These are phyloP conservation scores for Mycena maculata DNA, from an alignment of 768 basidiomycete species.

Conservation along the genomic window DNA sequence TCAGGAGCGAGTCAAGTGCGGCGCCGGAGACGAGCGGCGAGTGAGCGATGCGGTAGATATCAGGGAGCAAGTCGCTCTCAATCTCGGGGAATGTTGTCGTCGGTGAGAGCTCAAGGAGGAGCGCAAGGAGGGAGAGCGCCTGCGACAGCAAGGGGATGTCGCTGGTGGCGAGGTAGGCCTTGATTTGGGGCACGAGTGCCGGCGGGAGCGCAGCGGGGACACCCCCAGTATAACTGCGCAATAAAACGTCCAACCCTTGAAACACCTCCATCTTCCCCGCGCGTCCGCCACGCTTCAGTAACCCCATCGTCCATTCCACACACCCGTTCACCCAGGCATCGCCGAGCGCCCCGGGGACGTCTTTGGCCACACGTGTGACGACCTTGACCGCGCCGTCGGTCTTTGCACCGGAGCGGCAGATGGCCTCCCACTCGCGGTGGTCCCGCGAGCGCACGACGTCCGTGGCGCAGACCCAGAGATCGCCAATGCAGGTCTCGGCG, in stretches of 20 bases:
- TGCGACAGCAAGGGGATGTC: constrained; percentile 87
- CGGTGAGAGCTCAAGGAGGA: constrained; percentile 78
- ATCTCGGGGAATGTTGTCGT: constrained; percentile 77
- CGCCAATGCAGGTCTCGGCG: constrained; percentile 86
- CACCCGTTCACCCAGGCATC: constrained; percentile 87
- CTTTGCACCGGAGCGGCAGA: constrained; percentile 77
- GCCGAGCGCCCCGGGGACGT: constrained; percentile 64
- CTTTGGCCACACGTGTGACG: constrained; percentile 84
- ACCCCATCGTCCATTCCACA: constrained; percentile 78
- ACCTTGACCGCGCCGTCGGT: constrained; percentile 83
- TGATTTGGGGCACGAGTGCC: constrained; percentile 78
- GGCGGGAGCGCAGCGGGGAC: constrained; percentile 69
- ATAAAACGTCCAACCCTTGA: constrained; percentile 75
- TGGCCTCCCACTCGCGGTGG: constrained; percentile 83
- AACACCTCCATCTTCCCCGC: constrained; percentile 85
- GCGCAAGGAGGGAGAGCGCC: constrained; percentile 70
- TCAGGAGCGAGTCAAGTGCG: constrained; percentile 83
- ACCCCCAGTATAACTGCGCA: constrained; percentile 62
- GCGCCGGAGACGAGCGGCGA: constrained; percentile 83
- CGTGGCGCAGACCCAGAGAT: constrained; percentile 89
- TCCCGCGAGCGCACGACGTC: constrained; percentile 74
- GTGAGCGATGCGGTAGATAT: constrained; percentile 77
- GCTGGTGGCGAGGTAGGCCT: constrained; percentile 75
- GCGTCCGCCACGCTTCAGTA: constrained; percentile 84
- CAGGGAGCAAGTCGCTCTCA: constrained; percentile 74